Evolutionary conservation across 768 basidiomycete species (phyloP), one percentile per base, ranked within the genome.

Genomic region (Tremella fuciformis): DNA sequence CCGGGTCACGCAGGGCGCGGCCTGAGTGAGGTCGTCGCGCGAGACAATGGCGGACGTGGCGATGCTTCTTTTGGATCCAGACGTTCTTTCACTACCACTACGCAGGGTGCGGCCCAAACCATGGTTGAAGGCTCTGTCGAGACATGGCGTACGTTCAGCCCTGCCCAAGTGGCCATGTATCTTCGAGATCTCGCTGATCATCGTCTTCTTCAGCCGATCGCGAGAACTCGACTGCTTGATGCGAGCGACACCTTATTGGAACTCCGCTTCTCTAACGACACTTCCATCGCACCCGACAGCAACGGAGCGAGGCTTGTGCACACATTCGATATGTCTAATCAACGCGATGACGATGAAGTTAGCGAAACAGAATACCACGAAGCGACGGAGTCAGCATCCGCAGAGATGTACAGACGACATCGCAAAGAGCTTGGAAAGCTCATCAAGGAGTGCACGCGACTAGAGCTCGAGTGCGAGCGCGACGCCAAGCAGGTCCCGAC

Each of bases 91-190:
- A n/a, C 24, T n/a, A 50, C 29, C 34, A 9, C 38, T 42, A 9
- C n/a, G 24, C 50, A 13, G 29, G 3, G 7, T 19, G 22, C 8
- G 13, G 19, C 16, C 34, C 22, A 50, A 50, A 24, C 21, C 37
- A 21, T 13, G 38, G 21, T 15, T 44, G 22, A 40, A 53, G 11
- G 21, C 21, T 18, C n/a, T 25, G 3, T 41, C 22, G 59, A 64
- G 24, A 25, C 40, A 58, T 64, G 66, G 66, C 59, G 66, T 67
- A 67, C 66, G 66, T 67, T 67, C 41, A 29, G 26, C 13, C 38
- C 60, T 19, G 1, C 15, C 29, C 63, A 67, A 19, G 59, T 67
- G n/a, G 39, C 59, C 21, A 21, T 26, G 1, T 67, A 59, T 24
- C 59, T 67, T 4, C 26, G 15, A 40, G 53, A 64, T 25, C 6